Percentiles rank a stretch among this genome's conserved stretches.
Evolutionary conservation across 768 basidiomycete genomes (phyloP).

Genomic region (Scleroderma citrinum): DNA sequence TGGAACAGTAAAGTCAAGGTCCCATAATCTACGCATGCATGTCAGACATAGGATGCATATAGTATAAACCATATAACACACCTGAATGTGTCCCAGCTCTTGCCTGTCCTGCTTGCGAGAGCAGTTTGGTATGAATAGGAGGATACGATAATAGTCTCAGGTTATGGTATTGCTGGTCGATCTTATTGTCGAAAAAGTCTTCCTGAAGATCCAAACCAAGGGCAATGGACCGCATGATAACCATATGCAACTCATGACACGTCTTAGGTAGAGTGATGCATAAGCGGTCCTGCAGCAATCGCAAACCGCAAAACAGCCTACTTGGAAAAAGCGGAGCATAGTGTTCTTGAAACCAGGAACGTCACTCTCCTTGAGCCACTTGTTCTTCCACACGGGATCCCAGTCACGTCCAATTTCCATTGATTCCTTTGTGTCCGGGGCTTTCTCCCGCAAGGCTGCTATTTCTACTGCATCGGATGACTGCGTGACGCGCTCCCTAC

Average conservation of each 20-base stretch:
- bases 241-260: conserved; percentile 68
- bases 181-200: conserved; percentile 67
- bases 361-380: conserved; percentile 65
- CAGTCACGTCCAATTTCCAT: conserved; percentile 90
- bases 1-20: conserved; percentile 81
- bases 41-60: background rate
- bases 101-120: conserved; percentile 62
- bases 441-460: conserved; percentile 59
- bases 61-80: conserved; percentile 12
- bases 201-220: conserved; percentile 71
- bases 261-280: conserved; percentile 36
- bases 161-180: conserved; percentile 76
- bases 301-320: conserved; percentile 15
- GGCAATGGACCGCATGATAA: conserved; percentile 84
- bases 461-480: conserved; percentile 68
- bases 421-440: conserved; percentile 78
- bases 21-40: conserved; percentile 55
- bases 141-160: conserved; percentile 79
- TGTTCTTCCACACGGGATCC: conserved; percentile 72
- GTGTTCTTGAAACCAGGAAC: conserved; percentile 63
- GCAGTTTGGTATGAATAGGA: conserved; percentile 52
- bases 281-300: background rate
- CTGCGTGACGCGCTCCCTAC: conserved; percentile 79
- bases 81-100: conserved; percentile 82
- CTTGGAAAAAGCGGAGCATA: conserved; percentile 74